These are phyloP conservation scores for Fraxinus latifolia DNA, from an alignment of 305 asterid genomes.

Conservation along the genomic window DNA sequence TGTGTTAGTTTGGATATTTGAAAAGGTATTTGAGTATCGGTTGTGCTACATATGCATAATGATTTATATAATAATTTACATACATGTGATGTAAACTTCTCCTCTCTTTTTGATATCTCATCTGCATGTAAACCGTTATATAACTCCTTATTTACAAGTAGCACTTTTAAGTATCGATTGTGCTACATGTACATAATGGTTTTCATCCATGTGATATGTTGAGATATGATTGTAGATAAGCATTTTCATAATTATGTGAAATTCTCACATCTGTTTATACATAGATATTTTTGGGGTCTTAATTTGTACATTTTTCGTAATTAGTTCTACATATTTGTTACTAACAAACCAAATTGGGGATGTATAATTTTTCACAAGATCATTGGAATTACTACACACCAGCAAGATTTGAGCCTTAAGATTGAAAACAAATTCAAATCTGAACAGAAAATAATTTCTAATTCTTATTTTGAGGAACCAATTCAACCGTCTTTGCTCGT, in stretches of 20 bases:
- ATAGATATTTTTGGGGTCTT: background rate
- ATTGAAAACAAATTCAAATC: background rate
- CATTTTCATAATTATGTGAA: background rate
- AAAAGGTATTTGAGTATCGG: background rate
- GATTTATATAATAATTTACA: too few species aligned
- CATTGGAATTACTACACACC: background rate
- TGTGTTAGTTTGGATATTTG: background rate
- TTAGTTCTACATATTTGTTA: background rate
- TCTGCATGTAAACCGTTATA: too few species aligned
- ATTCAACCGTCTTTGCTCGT: background rate
- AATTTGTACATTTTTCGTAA: background rate
- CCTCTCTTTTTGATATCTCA: too few species aligned
- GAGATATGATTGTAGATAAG: background rate
- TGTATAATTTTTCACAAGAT: background rate
- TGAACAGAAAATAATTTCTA: background rate
- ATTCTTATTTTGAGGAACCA: background rate
- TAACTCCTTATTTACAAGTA: too few species aligned
- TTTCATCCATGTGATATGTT: too few species aligned
- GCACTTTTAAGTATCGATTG: too few species aligned
- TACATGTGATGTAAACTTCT: too few species aligned
- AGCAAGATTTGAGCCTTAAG: background rate
- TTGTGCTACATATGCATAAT: too few species aligned
- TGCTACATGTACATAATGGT: too few species aligned
- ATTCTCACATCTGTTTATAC: background rate
- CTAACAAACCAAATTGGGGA: background rate